Conservation (phyloP, 805 yeast species). For the Wickerhamomyces alni region DNA sequence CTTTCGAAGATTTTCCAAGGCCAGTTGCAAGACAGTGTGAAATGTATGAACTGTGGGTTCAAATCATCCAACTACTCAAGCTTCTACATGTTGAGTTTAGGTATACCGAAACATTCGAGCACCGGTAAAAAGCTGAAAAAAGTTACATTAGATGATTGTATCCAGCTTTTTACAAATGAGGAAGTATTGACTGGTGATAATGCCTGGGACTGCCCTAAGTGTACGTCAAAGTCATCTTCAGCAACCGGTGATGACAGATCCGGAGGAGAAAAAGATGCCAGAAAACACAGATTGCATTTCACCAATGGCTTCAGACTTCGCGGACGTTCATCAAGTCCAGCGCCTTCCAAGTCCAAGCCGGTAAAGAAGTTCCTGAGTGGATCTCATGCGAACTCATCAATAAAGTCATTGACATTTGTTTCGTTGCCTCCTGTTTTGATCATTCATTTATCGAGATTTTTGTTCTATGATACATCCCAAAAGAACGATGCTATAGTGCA, state of each 20-base stretch:
- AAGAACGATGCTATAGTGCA: conserved; percentile 44
- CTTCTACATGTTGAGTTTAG: conserved; percentile 57
- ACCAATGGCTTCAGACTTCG: conserved; percentile 19
- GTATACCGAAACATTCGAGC: conserved; percentile 40
- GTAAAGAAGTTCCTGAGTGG: conserved; percentile 21
- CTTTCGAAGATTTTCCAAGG: conserved; percentile 66
- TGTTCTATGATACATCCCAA: conserved; percentile 46
- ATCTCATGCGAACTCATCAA: conserved; percentile 33
- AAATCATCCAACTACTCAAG: conserved; percentile 54
- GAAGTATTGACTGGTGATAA: conserved; percentile 67
- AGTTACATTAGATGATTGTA: conserved; percentile 55
- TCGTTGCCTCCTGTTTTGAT: conserved; percentile 75
- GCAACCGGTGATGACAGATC: not conserved
- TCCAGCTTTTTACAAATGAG: conserved; percentile 52
- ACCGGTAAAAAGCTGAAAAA: conserved; percentile 26
- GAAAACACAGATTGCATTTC: conserved; percentile 19
- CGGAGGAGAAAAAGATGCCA: conserved; percentile 3
- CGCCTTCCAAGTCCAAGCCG: conserved; percentile 3
- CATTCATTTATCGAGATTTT: conserved; percentile 80
- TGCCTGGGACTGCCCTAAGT: conserved; percentile 82
- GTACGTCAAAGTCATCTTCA: conserved; percentile 24
- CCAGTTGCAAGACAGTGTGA: conserved; percentile 58
- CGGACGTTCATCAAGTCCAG: conserved; percentile 24
- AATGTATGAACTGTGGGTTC: conserved; percentile 60
- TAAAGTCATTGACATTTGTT: conserved; percentile 70